Base-by-base conservation (phyloP, 1,284 basidiomycete genomes). In the Melampsora americana region DNA sequence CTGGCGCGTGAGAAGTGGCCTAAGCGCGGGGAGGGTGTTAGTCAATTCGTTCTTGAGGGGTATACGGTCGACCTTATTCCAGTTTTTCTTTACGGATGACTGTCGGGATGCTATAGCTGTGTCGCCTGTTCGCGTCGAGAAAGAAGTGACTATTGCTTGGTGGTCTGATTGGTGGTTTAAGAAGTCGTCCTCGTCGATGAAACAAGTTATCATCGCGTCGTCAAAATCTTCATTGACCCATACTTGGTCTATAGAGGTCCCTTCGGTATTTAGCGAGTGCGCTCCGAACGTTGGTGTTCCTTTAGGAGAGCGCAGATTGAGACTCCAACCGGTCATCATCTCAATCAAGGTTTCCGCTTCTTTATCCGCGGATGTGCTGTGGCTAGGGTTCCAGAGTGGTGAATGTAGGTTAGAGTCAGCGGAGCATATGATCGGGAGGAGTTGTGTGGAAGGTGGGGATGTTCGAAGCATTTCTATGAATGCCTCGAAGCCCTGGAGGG, bases 131-230 rank as follows among this genome's bases (percentile, higher is more conserved):
- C 32, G 5, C 3, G 20, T 18, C 18, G 28, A 65, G 32, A 7
- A 28, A 46, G 20, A 9, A 26, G 69, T 60, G 59, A 28, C 23
- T 26, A 72, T 64, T 28, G 69, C 56, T 53, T 72, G 69, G 28
- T 72, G 69, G 30, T 72, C 69, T 5, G 69, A 72, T 9, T 35
- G 18, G 30, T 72, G 69, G 44, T 72, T 72, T 11, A 48, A 48
- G 11, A 11, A 11, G 46, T 48, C 46, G 61, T 72, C 32, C 9
- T 30, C 23, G 23, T 16, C 35, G 16, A 70, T 60, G 9, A 9
- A 32, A 32, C 42, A 62, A 12, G 20, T 5, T 7, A 11, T 65
- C 5, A 62, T 46, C 46, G 30, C 2, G 12, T 30, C 18, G 6
- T 48, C 20, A 18, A 26, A 30, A 30, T 9, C 35, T 39, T 16